Evolutionary conservation across 2,329 filamentous ascomycete species (phyloP).

Genomic region (Colletotrichum brevisporum): DNA sequence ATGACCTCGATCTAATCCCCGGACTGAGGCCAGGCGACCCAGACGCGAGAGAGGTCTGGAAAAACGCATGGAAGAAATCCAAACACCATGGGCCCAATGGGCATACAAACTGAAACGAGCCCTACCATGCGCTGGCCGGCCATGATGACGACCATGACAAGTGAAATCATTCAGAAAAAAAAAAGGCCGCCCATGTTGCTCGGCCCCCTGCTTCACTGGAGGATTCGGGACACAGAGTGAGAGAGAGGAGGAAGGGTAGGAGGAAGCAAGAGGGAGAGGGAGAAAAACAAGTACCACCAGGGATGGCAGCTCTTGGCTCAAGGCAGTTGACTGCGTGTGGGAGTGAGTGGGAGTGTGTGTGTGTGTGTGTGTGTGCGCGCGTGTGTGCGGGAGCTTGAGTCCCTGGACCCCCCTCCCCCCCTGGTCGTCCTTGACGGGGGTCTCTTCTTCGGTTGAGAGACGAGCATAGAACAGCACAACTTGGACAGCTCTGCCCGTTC

Average conservation of each 20-base stretch:
- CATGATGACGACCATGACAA: constrained; percentile 54
- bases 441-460: constrained; percentile 29
- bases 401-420: constrained; percentile 24
- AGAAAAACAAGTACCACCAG: constrained; percentile 22
- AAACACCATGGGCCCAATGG: constrained; percentile 53
- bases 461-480: constrained; percentile 25
- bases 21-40: constrained; percentile 46
- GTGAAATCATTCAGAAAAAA: constrained; percentile 50
- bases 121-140: constrained; percentile 56
- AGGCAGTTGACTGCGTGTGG: constrained; percentile 38
- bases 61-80: constrained; percentile 57
- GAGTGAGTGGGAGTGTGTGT: constrained; percentile 24
- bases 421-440: constrained; percentile 24
- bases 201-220: constrained; percentile 39
- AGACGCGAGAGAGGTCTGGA: constrained; percentile 49
- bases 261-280: constrained; percentile 34
- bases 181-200: constrained; percentile 31
- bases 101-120: constrained; percentile 61
- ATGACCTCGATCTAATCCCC: constrained; percentile 46
- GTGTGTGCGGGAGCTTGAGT: constrained; percentile 31
- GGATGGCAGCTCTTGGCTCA: constrained; percentile 41
- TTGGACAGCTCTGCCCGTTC: constrained; percentile 35
- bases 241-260: constrained; percentile 19
- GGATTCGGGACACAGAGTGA: constrained; percentile 1
- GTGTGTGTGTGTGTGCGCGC: constrained; percentile 23